These are phyloP conservation scores for Pseudoturritis turrita DNA, from an alignment of 345 rosid species.

Conservation along the genomic window DNA sequence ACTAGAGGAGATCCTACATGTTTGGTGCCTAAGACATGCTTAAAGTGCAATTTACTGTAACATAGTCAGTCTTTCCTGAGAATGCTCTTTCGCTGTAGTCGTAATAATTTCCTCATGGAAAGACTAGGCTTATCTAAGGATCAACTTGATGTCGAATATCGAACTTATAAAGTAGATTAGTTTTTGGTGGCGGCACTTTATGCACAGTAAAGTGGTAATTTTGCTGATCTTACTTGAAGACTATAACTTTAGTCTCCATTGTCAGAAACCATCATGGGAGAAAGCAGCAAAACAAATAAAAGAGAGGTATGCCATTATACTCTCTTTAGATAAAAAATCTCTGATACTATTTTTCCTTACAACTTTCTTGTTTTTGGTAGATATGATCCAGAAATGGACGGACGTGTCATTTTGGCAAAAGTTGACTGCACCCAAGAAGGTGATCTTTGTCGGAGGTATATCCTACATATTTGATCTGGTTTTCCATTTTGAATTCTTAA, in stretches of 20 bases:
- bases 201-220: background rate
- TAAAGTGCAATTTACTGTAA: background rate
- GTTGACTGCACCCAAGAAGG: constrained; percentile 86
- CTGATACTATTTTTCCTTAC: background rate
- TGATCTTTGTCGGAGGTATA: constrained; percentile 87
- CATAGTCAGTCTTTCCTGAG: constrained; percentile 5
- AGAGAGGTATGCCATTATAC: constrained; percentile 52
- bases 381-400: constrained; percentile 92
- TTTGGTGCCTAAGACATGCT: background rate
- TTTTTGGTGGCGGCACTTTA: background rate
- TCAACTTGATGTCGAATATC: background rate
- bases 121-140: background rate
- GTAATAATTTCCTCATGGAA: background rate
- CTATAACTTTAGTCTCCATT: constrained; percentile 21
- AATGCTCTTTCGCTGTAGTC: constrained; percentile 13
- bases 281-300: constrained; percentile 77
- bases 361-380: constrained; percentile 35
- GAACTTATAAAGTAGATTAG: background rate
- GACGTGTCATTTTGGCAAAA: constrained; percentile 78
- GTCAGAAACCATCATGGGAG: constrained; percentile 99
- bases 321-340: background rate
- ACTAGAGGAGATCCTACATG: background rate
- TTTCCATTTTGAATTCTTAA: constrained; percentile 1
- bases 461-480: constrained; percentile 8
- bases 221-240: background rate